Evolutionary conservation across 2,329 filamentous ascomycete genomes (phyloP), one percentile per base, ranked within the genome.

Genomic region (Clarireedia monteithiana): DNA sequence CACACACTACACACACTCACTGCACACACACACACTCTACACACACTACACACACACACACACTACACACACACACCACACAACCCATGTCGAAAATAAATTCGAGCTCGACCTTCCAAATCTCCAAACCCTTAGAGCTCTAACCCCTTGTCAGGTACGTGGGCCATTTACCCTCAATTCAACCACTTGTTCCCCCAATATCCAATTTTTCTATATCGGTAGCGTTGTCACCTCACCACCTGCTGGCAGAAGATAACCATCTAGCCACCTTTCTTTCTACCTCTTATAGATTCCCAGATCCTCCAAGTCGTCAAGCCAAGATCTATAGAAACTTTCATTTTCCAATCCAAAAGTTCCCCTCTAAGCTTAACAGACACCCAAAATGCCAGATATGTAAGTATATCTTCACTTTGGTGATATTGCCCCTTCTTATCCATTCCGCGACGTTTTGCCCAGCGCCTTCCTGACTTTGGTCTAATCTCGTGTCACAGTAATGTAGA

Each of bases 401-500:
- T 34, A 9, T 10, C 42, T 5, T 9, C 48, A 23, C 23, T 38
- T 1, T 12, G 4, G 6, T 48, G 7, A 26, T 14, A 10, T 23
- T 26, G n/a, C 27, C 40, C 47, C 30, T 45, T 6, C 27, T 4
- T 27, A 6, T 15, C 9, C 15, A 27, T 7, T 14, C 46, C 46
- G n/a, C 23, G 40, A 44, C 20, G 9, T 51, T n/a, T 7, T 45
- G 24, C 14, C 14, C 15, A 44, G 34, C 17, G 39, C 51, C 36
- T 26, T 48, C 53, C 45, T 26, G 51, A 30, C 12, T 50, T 17
- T 15, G 42, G 15, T 20, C n/a, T 55, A 53, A 48, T 53, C 60
- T 45, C 60, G 15, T 10, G 50, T 30, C 67, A 50, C 14, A 73
- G 91, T 74, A 86, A 90, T 70, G 90, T 97, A 72, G 94, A 99